Conservation (phyloP, 306 rosid genomes). For the Bauhinia variegata region DNA sequence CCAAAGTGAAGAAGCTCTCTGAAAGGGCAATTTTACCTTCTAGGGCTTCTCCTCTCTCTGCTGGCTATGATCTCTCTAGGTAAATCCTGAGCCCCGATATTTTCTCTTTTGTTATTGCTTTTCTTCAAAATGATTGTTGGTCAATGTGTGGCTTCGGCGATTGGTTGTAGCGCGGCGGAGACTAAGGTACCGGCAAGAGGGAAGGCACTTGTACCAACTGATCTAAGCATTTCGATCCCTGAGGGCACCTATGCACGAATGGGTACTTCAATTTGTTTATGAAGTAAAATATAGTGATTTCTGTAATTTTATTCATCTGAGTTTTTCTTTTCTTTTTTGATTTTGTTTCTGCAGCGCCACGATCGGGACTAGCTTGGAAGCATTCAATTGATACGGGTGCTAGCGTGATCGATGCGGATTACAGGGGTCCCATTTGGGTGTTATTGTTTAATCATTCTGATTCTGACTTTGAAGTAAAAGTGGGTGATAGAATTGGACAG, state of each 20-base stretch:
- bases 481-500: conserved; percentile 83
- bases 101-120: not conserved
- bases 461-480: conserved; percentile 60
- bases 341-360: conserved; percentile 55
- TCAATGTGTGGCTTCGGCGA: too few relatives aligned
- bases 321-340: too few relatives aligned
- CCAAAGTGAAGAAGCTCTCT: conserved; percentile 69
- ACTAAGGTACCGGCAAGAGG: conserved; percentile 76
- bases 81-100: not conserved
- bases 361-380: conserved; percentile 84
- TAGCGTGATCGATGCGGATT: conserved; percentile 85
- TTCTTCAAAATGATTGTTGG: not conserved
- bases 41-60: conserved; percentile 76
- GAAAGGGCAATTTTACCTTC: conserved; percentile 73
- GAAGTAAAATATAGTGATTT: too few relatives aligned
- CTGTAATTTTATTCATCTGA: too few relatives aligned
- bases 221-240: conserved; percentile 70
- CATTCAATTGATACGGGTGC: conserved; percentile 87
- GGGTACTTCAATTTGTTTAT: too few relatives aligned
- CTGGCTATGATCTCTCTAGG: conserved; percentile 91
- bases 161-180: conserved; percentile 51
- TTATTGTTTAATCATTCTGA: conserved; percentile 79
- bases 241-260: conserved; percentile 80
- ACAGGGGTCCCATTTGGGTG: conserved; percentile 81
- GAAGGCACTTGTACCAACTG: conserved; percentile 72